Conservation (phyloP, 805 yeast species). For the Priceomyces castillae region DNA sequence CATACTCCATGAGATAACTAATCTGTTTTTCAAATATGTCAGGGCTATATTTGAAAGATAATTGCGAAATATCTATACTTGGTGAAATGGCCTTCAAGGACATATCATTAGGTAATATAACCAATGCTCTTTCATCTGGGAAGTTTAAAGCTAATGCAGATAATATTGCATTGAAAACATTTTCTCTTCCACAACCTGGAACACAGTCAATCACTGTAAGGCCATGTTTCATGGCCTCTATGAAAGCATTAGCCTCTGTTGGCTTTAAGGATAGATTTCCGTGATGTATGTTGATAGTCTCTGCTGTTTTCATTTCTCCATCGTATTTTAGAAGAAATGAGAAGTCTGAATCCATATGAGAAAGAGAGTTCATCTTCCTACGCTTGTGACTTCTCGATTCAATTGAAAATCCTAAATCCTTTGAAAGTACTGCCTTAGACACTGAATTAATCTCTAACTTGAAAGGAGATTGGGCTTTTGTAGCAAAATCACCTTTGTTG, state of each 20-base stretch:
- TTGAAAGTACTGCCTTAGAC: neutral
- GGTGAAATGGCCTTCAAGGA: slow-evolving; percentile 3
- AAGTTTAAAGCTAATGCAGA: slow-evolving; percentile 6
- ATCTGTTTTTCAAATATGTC: neutral
- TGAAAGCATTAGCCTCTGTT: neutral
- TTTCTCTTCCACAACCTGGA: slow-evolving; percentile 9
- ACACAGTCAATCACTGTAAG: slow-evolving; percentile 11
- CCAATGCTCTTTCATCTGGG: slow-evolving; percentile 13
- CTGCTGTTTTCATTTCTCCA: neutral
- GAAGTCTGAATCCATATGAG: neutral
- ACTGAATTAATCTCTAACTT: neutral
- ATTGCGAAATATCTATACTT: neutral
- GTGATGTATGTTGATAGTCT: neutral
- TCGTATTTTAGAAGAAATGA: neutral
- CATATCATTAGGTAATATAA: slow-evolving; percentile 12
- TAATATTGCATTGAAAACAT: slow-evolving; percentile 5
- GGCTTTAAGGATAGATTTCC: neutral
- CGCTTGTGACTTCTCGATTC: neutral
- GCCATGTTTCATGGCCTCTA: slow-evolving; percentile 1
- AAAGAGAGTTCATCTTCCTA: neutral
- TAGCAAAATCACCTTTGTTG: neutral
- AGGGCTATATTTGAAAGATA: neutral
- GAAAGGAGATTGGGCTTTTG: neutral
- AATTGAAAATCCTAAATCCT: neutral
- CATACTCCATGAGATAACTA: neutral